phyloP scores from a whole-genome alignment of 352 stramenopile genomes.

The Phytophthora capsici region DNA sequence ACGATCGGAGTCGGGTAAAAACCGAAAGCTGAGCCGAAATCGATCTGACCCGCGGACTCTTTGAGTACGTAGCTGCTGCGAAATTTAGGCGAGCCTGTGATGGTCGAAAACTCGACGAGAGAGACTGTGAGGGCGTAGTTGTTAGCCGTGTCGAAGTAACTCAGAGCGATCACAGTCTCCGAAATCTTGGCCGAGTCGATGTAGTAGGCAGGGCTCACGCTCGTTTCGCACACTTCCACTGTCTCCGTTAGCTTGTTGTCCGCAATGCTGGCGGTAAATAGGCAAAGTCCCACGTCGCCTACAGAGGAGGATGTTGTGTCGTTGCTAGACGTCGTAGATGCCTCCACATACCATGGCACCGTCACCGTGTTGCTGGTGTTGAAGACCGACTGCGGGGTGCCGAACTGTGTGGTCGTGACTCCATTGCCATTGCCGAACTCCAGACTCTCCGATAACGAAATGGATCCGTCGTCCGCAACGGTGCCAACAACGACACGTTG shows the following conservation, averaged over 20 bases:
- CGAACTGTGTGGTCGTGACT: constrained; percentile 53
- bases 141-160: constrained; percentile 76
- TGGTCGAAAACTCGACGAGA: constrained; percentile 68
- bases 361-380: constrained; percentile 67
- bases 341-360: constrained; percentile 74
- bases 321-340: constrained; percentile 47
- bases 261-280: constrained; percentile 54
- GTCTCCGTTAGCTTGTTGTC: constrained; percentile 30
- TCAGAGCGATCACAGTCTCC: constrained; percentile 64
- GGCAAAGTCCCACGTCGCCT: constrained; percentile 60
- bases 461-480: constrained; percentile 50
- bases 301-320: constrained; percentile 48
- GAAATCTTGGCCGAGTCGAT: constrained; percentile 71
- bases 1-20: constrained; percentile 80
- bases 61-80: constrained; percentile 72
- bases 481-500: constrained; percentile 66
- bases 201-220: constrained; percentile 73
- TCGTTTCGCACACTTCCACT: constrained; percentile 54
- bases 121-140: constrained; percentile 79
- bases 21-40: constrained; percentile 69
- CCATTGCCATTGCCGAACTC: constrained; percentile 64
- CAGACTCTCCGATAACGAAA: constrained; percentile 63
- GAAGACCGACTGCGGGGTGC: constrained; percentile 66
- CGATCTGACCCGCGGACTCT: constrained; percentile 61
- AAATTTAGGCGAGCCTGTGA: constrained; percentile 66